Conservation (phyloP, 2,329 filamentous ascomycete genomes). For the Tolypocladium tropicale region DNA sequence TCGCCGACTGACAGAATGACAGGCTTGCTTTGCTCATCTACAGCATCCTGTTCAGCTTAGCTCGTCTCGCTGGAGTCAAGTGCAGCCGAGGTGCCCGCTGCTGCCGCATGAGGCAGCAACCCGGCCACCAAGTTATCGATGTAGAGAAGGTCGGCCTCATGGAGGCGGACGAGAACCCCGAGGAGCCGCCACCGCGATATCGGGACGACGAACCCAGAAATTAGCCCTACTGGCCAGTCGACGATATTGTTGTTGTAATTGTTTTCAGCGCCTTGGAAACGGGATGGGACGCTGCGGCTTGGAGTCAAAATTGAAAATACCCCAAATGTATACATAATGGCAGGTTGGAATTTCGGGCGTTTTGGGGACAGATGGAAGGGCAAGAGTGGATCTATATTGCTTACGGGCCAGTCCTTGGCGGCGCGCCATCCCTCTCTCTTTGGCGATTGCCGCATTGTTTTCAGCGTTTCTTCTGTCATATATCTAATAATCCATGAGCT, state of each 20-base stretch:
- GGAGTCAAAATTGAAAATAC: background rate
- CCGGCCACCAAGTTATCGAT: constrained; percentile 6
- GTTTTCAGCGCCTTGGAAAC: no score
- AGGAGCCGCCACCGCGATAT: constrained; percentile 18
- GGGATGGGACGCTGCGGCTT: background rate
- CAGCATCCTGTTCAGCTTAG: constrained; percentile 48
- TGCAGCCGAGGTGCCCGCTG: constrained; percentile 4
- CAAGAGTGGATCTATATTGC: background rate
- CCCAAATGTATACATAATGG: background rate
- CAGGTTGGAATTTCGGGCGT: background rate
- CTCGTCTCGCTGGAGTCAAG: constrained; percentile 34
- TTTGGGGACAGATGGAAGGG: background rate
- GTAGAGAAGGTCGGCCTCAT: constrained; percentile 44
- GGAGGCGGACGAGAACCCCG: constrained; percentile 22
- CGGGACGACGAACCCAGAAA: constrained; percentile 13
- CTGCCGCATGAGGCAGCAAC: constrained; percentile 3
- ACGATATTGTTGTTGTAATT: background rate
- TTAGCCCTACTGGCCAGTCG: constrained; percentile 3
- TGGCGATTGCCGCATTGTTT: background rate
- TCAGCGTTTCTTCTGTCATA: background rate
- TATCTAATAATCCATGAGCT: background rate
- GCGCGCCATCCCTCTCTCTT: background rate
- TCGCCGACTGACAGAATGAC: constrained; percentile 12
- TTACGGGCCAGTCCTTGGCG: background rate
- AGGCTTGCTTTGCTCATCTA: constrained; percentile 57